Conservation (phyloP, 805 yeast species). For the Monosporozyma aquatica region DNA sequence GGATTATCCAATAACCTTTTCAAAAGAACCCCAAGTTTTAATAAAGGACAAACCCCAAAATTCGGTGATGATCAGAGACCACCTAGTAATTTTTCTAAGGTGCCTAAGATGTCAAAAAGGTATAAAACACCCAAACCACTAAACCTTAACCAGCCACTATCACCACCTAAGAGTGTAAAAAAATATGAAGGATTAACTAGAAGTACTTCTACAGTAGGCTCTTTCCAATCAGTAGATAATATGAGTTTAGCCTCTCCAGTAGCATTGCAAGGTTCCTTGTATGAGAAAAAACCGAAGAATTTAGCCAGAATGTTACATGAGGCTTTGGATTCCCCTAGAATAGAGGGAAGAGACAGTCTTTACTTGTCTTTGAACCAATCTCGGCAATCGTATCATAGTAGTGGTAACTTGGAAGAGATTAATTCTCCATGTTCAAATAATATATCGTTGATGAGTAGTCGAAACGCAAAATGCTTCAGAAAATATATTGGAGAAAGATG, state of each 20-base stretch:
- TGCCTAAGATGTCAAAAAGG: conserved; percentile 11
- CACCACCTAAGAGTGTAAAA: conserved; percentile 22
- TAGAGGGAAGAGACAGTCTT: not conserved
- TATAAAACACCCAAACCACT: conserved; percentile 18
- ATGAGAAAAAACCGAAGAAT: conserved; percentile 5
- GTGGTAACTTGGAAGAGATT: conserved; percentile 13
- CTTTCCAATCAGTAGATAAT: not conserved
- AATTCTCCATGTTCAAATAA: conserved; percentile 16
- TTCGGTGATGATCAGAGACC: not conserved
- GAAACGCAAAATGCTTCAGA: conserved; percentile 14
- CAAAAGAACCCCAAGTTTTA: conserved; percentile 14
- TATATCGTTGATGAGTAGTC: not conserved
- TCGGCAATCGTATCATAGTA: not conserved
- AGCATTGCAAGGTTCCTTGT: not conserved
- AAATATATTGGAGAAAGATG: conserved; percentile 29
- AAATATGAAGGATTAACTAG: conserved; percentile 4
- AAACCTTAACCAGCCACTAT: conserved; percentile 13
- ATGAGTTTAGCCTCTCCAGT: conserved; percentile 8
- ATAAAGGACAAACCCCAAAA: conserved; percentile 3
- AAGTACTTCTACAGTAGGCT: not conserved
- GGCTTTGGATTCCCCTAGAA: conserved; percentile 2
- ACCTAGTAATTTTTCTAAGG: not conserved
- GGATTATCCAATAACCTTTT: conserved; percentile 23
- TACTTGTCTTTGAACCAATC: not conserved
- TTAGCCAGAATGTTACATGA: conserved; percentile 4